Conservation (phyloP, 78 protist species). For the Dictyostelium firmibasis region DNA sequence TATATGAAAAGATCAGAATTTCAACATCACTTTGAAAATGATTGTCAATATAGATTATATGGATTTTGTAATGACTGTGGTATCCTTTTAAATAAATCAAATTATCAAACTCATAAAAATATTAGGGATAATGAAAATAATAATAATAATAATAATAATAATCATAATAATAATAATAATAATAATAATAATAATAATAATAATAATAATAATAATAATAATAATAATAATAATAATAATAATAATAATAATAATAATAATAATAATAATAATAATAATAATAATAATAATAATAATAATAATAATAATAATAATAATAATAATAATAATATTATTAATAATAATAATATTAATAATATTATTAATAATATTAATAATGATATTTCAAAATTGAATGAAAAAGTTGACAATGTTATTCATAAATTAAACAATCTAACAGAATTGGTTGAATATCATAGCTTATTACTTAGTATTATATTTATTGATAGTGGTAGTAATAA, state of each 20-base stretch:
- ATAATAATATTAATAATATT: neutral
- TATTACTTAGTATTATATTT: too few species aligned
- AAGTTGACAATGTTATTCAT: too few species aligned
- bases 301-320: neutral
- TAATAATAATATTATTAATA: neutral
- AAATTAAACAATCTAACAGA: too few species aligned
- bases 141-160: too few species aligned
- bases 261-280: neutral
- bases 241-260: neutral
- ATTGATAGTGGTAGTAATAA: too few species aligned
- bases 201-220: neutral
- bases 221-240: too few species aligned
- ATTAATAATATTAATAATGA: neutral
- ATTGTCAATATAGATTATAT: neutral
- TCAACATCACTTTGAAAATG: neutral
- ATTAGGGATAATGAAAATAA: too few species aligned
- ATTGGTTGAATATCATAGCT: too few species aligned
- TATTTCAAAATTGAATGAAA: neutral
- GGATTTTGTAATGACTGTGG: neutral
- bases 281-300: conserved; percentile 2
- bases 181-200: conserved; percentile 26
- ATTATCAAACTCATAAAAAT: neutral
- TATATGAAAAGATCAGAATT: neutral
- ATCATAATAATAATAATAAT: neutral
- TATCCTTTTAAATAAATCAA: neutral